Conservation (phyloP, 1,284 basidiomycete genomes). For the Cronartium ribicola region DNA sequence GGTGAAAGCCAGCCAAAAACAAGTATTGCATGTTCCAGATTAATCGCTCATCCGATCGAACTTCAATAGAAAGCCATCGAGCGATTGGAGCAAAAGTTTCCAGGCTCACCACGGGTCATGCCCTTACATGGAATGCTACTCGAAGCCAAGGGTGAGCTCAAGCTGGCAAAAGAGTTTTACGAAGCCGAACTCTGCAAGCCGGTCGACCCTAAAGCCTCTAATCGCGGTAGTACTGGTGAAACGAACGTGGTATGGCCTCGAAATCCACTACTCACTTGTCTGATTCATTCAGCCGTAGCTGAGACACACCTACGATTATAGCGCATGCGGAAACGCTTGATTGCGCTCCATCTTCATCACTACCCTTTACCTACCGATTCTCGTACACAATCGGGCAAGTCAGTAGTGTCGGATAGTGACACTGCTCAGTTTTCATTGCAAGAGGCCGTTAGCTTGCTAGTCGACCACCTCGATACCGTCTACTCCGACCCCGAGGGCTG, state of each 20-base stretch:
- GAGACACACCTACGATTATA: constrained; percentile 47
- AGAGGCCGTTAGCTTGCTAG: constrained; percentile 69
- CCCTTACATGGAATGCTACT: constrained; percentile 78
- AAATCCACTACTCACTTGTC: not conserved
- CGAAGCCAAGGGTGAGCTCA: constrained; percentile 62
- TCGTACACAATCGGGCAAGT: constrained; percentile 56
- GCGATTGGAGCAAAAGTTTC: constrained; percentile 67
- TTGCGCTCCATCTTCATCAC: constrained; percentile 59
- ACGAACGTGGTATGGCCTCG: constrained; percentile 67
- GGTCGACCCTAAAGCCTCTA: constrained; percentile 15
- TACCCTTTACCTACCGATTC: constrained; percentile 53
- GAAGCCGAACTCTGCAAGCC: constrained; percentile 61
- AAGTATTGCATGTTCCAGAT: not conserved
- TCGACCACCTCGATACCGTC: constrained; percentile 79
- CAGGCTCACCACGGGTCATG: constrained; percentile 73
- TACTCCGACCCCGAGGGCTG: constrained; percentile 89
- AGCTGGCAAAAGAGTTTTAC: constrained; percentile 64
- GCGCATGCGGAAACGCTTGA: constrained; percentile 77
- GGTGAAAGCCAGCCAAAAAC: constrained; percentile 43
- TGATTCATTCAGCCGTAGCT: not conserved
- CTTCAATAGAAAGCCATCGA: constrained; percentile 62
- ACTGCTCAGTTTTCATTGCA: constrained; percentile 47
- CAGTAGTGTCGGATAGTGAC: constrained; percentile 38
- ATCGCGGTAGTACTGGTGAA: constrained; percentile 56
- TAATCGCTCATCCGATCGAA: not conserved